phyloP scores from a whole-genome alignment of 441 rosid genomes.

The Kokia cookei region DNA sequence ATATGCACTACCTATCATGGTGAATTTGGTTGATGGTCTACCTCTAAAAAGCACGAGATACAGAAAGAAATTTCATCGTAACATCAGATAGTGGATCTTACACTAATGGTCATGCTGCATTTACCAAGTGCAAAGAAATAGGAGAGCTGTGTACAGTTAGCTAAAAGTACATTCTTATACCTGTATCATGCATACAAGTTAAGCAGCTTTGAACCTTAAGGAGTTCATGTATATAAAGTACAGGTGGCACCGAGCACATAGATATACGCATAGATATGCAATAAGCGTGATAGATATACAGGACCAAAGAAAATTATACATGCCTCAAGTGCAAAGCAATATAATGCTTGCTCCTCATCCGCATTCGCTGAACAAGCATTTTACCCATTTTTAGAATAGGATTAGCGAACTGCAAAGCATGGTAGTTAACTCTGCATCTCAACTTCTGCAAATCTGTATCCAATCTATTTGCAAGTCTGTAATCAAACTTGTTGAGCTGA shows the following conservation, averaged over 20 bases:
- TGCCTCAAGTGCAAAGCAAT: slow-evolving; percentile 95
- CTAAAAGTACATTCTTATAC: not conserved
- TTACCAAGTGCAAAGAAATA: not conserved
- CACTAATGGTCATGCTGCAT: not conserved
- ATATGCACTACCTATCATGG: not conserved
- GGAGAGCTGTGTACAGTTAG: not conserved
- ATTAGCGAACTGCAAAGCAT: slow-evolving; percentile 75
- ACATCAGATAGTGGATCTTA: not conserved
- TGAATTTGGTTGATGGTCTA: not conserved
- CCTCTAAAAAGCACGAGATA: not conserved
- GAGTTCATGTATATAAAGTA: not conserved
- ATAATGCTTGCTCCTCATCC: slow-evolving; percentile 65
- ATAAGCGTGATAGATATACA: not conserved
- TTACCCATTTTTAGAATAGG: slow-evolving; percentile 77
- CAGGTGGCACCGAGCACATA: not conserved
- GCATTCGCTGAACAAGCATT: slow-evolving; percentile 62
- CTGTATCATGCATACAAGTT: not conserved
- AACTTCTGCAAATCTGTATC: slow-evolving; percentile 75
- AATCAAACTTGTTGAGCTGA: slow-evolving; percentile 88
- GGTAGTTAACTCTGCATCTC: slow-evolving; percentile 93
- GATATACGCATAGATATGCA: not conserved
- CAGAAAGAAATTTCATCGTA: not conserved
- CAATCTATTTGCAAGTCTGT: slow-evolving; percentile 85
- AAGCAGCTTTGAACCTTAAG: not conserved
- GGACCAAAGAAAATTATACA: slow-evolving; percentile 7